Evolutionary conservation across 129 eudicot genomes (phyloP).

Genomic region (Glebionis coronaria): DNA sequence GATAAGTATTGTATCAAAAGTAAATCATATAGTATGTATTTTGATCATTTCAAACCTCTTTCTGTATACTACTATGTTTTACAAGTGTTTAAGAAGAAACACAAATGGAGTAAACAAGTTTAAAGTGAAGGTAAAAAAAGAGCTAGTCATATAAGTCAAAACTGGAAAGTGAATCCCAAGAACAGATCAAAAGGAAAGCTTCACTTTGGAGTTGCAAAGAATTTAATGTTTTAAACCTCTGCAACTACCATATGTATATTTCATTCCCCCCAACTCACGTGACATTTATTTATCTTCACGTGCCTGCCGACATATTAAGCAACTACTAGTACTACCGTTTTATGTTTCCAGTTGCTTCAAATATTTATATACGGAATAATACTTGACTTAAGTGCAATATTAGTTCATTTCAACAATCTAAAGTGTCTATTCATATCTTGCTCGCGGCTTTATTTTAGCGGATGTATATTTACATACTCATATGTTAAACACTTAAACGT

Average conservation of each 20-base stretch:
- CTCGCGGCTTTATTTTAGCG: too few relatives aligned
- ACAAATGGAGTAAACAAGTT: neutral
- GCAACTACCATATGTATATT: constrained; percentile 4
- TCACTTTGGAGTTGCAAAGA: constrained; percentile 27
- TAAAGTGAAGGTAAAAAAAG: neutral
- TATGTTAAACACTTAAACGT: too few relatives aligned
- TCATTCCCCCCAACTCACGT: constrained; percentile 33
- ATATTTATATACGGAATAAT: neutral
- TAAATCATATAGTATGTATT: too few relatives aligned
- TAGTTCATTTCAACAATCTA: too few relatives aligned
- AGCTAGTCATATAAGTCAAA: constrained; percentile 6
- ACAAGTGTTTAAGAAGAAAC: neutral
- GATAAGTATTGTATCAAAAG: too few relatives aligned
- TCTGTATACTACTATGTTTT: neutral
- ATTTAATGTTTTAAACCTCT: constrained; percentile 21
- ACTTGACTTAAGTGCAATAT: too few relatives aligned
- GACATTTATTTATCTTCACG: constrained; percentile 24
- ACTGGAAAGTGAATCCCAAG: constrained; percentile 36
- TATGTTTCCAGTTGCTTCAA: neutral
- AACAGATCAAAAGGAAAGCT: constrained; percentile 28
- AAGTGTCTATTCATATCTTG: too few relatives aligned
- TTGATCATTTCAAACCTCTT: neutral
- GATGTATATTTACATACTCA: too few relatives aligned
- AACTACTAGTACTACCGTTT: neutral
- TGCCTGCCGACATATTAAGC: constrained; percentile 29